Base-by-base conservation (phyloP, 2,329 filamentous ascomycete genomes). In the Fusarium devonianum region DNA sequence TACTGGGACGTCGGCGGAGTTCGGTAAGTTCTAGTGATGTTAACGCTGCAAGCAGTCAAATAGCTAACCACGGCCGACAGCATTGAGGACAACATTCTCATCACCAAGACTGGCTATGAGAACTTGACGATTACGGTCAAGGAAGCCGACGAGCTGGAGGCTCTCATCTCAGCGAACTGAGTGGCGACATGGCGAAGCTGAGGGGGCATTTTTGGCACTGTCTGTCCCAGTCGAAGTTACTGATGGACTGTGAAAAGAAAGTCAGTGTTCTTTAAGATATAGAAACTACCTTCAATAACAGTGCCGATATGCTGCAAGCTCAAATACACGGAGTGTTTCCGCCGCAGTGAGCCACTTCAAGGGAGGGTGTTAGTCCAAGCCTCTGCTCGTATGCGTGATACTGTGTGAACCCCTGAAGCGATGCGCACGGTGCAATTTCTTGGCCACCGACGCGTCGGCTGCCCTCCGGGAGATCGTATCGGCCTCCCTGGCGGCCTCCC, bases 1-100 rank as follows among this genome's bases (percentile, higher is more conserved):
- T 97, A 94, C 73, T 92, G 92, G 86, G 83, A 87, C 42, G 91
- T 92, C 1, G 89, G 89, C 9, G 89, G 88, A 59, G 86, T 92
- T 10, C 80, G 86, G 74, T 83, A 66, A 67, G 80, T 73, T 22
- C 18, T 51, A 33, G 40, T 50, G n/a, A 26, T n/a, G 29, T 29
- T 41, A 56, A 28, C 32, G 28, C 30, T 17, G 4, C 37, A n/a
- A 11, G 4, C 21, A 34, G 30, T 13, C 36, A 42, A 43, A 25
- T 5, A 41, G 49, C 65, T 70, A 53, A 71, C 41, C 21, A 33
- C 5, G 30, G 4, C 33, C 14, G 23, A 22, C 7, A 75, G 78
- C 44, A 84, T 86, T 54, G 84, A 88, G 75, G 86, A 89, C 66
- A 88, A 92, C 66, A 80, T 92, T 21, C 73, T 91, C 18, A 85